Conservation (phyloP, 2,329 filamentous ascomycete genomes). For the Blastomyces parvus region DNA sequence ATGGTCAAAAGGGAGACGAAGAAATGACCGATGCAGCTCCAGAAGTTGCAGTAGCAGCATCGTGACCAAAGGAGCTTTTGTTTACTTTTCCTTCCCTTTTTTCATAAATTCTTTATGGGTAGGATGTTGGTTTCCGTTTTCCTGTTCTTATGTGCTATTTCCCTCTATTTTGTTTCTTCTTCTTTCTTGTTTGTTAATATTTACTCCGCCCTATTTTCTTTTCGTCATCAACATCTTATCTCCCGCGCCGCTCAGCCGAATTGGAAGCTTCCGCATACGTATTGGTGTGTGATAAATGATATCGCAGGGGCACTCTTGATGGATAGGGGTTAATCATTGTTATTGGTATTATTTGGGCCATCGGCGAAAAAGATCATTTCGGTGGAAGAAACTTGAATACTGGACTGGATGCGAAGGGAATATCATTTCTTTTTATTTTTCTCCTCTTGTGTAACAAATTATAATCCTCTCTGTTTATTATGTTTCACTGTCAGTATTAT, state of each 20-base stretch:
- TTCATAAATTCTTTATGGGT: conserved; percentile 8
- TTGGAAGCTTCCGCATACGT: not conserved
- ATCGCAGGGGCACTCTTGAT: conserved; percentile 8
- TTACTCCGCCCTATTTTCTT: not conserved
- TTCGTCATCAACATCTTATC: conserved; percentile 2
- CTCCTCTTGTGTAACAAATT: not conserved
- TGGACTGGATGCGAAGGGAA: not conserved
- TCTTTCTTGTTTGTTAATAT: not conserved
- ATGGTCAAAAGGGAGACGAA: conserved; percentile 20
- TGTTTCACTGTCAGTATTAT: too few species aligned
- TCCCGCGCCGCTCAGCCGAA: not conserved
- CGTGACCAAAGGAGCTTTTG: conserved; percentile 12
- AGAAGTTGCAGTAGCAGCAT: conserved; percentile 4
- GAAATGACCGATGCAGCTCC: conserved; percentile 31
- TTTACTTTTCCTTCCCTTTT: conserved; percentile 7
- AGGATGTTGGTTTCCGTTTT: conserved; percentile 7
- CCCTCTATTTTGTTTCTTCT: conserved; percentile 2
- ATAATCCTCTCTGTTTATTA: not conserved
- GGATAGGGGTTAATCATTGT: not conserved
- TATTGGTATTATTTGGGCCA: not conserved
- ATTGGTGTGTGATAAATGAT: conserved; percentile 7
- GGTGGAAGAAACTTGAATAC: not conserved
- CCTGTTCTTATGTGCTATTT: conserved; percentile 12
- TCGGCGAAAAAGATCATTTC: conserved; percentile 2
- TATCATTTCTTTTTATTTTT: not conserved